Evolutionary conservation across 129 eudicot species (phyloP), one percentile per base, ranked within the genome.

Genomic region (Kitagawia praeruptora): DNA sequence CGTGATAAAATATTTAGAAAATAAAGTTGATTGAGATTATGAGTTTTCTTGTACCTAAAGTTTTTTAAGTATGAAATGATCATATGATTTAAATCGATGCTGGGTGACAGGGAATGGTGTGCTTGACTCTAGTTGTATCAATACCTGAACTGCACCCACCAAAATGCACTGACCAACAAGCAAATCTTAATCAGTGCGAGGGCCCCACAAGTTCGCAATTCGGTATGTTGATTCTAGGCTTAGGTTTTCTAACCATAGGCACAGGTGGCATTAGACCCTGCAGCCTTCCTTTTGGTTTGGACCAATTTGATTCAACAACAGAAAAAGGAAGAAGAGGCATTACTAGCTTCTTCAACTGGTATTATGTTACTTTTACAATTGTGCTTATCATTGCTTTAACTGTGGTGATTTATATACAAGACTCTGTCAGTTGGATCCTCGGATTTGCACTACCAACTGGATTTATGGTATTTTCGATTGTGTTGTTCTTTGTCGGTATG

Each of bases 261-360:
- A 47, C 96, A 0, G 96, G 85, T 54, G 97, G 99, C 12, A 83
- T 96, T 66, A 80, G 96, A 73, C 97, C 99, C 8, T 96, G 99
- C 77, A 96, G 89, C 85, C 44, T 96, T 3, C 96, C 99, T 4
- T 96, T 96, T 67, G 99, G 99, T 1, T 91, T 92, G 12, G 99
- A 96, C 74, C 99, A 96, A 48, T 96, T 96, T 77, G 99, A 96
- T 75, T 77, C 92, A 25, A 85, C 89, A 51, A 96, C 99, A 0
- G 92, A 90, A 16, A 90, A 92, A 82, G 99, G 99, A 31, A 83
- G 97, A 70, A 92, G 80, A 79, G 93, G 96, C 23, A 96, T 96
- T 34, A 87, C 81, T 48, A 96, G 99, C 63, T 96, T 90, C 91
- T 96, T 92, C 79, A 96, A 96, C 80, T 96, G 97, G 99, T 96